These are phyloP conservation scores for Diphasiastrum complanatum DNA, from an alignment of 83 land plant species.

Conservation along the genomic window DNA sequence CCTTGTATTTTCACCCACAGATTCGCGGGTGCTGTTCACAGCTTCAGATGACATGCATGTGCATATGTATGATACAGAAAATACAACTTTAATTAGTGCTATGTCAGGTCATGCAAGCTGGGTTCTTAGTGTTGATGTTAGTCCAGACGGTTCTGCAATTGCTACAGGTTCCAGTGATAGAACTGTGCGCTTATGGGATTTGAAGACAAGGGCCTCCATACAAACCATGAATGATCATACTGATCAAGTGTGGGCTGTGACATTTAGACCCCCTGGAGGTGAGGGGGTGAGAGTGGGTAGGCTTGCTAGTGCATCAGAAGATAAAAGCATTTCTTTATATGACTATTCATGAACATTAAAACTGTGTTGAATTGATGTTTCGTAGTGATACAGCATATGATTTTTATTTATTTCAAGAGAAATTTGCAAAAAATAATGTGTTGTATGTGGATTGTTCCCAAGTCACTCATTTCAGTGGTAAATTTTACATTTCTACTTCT, in stretches of 20 bases:
- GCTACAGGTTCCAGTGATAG: constrained; percentile 91
- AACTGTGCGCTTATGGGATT: constrained; percentile 89
- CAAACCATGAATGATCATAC: constrained; percentile 85
- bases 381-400: too few species aligned
- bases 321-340: constrained; percentile 82
- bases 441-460: too few species aligned
- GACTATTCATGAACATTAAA: constrained; percentile 68
- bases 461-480: too few species aligned
- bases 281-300: constrained; percentile 57
- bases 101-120: constrained; percentile 94
- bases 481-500: too few species aligned
- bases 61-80: constrained; percentile 90
- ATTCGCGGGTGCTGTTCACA: constrained; percentile 61
- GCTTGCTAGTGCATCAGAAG: constrained; percentile 93
- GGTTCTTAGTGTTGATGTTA: constrained; percentile 68
- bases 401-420: too few species aligned
- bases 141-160: constrained; percentile 78
- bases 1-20: constrained; percentile 71
- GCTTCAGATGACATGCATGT: constrained; percentile 90
- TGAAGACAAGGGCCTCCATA: constrained; percentile 78
- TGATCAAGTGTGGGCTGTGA: constrained; percentile 97
- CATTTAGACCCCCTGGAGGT: constrained; percentile 70
- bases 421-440: too few species aligned
- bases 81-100: constrained; percentile 55
- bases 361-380: too few species aligned